A percentile compares a stretch with the other conserved stretches of the same genome.
Conservation (phyloP, 1,139 yeast genomes). For the Magnusiomyces suaveolens region DNA sequence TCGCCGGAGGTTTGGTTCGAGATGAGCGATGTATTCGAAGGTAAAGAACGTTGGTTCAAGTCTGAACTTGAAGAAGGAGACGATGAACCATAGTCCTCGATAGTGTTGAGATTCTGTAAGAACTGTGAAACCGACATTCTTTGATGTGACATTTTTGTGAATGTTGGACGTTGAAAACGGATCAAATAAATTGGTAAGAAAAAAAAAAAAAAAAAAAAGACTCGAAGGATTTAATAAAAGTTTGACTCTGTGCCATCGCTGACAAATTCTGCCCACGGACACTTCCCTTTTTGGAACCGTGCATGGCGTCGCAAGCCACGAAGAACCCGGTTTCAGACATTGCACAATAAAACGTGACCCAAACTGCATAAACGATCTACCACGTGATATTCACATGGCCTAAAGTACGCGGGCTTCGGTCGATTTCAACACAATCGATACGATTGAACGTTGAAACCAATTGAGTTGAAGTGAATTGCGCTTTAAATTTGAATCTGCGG, state of each 20-base stretch:
- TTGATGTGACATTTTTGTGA: constrained; percentile 14
- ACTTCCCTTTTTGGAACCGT: not conserved
- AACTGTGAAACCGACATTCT: constrained; percentile 27
- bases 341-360: not conserved
- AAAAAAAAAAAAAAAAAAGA: too few relatives aligned
- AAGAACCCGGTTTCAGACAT: not conserved
- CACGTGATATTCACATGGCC: too few relatives aligned
- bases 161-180: not conserved
- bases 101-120: constrained; percentile 28
- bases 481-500: too few relatives aligned
- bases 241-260: not conserved
- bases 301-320: not conserved
- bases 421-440: too few relatives aligned
- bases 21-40: not conserved
- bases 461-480: too few relatives aligned
- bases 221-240: not conserved
- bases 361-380: too few relatives aligned
- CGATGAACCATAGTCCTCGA: constrained; percentile 18
- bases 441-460: too few relatives aligned
- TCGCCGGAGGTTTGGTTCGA: not conserved
- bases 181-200: not conserved
- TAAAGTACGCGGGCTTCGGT: too few relatives aligned
- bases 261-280: not conserved
- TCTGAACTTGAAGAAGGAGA: not conserved
- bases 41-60: not conserved